Base-by-base conservation (phyloP, 129 eudicot genomes). In the Centella asiatica region DNA sequence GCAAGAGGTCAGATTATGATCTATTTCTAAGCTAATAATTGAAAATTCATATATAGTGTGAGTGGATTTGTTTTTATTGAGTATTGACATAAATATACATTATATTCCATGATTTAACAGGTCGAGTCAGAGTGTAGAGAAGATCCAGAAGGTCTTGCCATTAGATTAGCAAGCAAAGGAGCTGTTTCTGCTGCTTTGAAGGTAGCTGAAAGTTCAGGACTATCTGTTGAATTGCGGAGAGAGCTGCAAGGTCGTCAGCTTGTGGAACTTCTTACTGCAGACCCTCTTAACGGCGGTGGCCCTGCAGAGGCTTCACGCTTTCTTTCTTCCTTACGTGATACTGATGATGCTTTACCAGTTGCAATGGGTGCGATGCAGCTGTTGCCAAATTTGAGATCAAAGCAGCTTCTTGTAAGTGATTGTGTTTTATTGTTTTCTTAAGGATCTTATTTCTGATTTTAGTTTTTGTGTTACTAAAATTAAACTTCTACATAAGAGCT, bases 311-410 rank as follows among this genome's bases (percentile, higher is more conserved):
- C 99, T 63, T 93, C 99, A 22, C 88, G 99, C 27, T 93, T 93
- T 72, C 87, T 93, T 19, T 87, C 99, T 40, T 88, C 96, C 42
- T 75, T 93, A 15, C 95, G 96, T 53, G 96, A 93, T 64, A 67
- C 95, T 42, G 82, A 85, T 55, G 99, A 93, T 80, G 99, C 99
- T 54, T 66, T 93, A 37, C 92, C 95, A 7, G 99, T 93, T 67
- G 99, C 93, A 53, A 93, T 93, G 86, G 86, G 99, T 46, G 99
- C 99, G 23, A 93, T 93, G 99, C 99, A 93, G 77, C 96, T 87
- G 26, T 71, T 93, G 70, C 99, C 99, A 56, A 85, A 85, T 63
- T 86, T 93, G 24, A 84, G 95, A 61, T 87, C 99, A 33, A 93
- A 93, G 76, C 99, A 93, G 70, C 86, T 93, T 65, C 99, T 93